Evolutionary conservation across 78 protist species (phyloP), one percentile per base, ranked within the genome.

Genomic region (Dictyostelium purpureum): DNA sequence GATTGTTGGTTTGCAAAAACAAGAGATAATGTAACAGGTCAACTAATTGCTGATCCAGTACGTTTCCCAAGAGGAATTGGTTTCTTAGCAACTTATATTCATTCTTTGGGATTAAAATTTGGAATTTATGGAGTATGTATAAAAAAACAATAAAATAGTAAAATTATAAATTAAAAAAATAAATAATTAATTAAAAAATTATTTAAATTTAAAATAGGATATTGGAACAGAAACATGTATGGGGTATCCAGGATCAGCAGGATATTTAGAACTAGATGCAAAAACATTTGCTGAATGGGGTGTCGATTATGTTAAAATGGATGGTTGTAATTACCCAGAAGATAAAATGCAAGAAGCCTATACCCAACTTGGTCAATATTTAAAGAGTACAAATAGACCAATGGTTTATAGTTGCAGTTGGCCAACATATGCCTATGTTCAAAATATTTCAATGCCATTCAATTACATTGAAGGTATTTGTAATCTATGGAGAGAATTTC

Each of bases 51-150:
- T 9, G 98, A 96, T 79, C 51, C 98, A 28, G 73, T 33, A 24
- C 4, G 66, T n/a, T 97, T 97, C 75, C 97, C 98, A 42, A 19
- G 26, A n/a, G 98, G 98, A 33, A 97, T 97, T 37, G n/a, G 28
- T 6, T 74, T 70, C 35, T 85, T 97, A 26, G 93, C 96, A 26
- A 88, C 85, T 63, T 97, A 95, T 77, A 77, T 69, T 56, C 96
- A 97, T 75, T 35, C 96, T 18, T 33, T 71, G 7, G 98, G 98
- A 11, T 75, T 97, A 10, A 73, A 75, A 85, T 79, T 97, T 45
- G 98, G 98, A 9, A 45, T 96, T n/a, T 97, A 97, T 90, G 71
- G 93, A 5, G 89, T n/a, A n/a, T n/a, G n/a, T n/a, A n/a, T n/a
- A n/a, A n/a, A n/a, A n/a, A n/a, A n/a, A n/a, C n/a, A n/a, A 74